Evolutionary conservation across 2,329 filamentous ascomycete genomes (phyloP).

Genomic region (Claviceps purpurea): DNA sequence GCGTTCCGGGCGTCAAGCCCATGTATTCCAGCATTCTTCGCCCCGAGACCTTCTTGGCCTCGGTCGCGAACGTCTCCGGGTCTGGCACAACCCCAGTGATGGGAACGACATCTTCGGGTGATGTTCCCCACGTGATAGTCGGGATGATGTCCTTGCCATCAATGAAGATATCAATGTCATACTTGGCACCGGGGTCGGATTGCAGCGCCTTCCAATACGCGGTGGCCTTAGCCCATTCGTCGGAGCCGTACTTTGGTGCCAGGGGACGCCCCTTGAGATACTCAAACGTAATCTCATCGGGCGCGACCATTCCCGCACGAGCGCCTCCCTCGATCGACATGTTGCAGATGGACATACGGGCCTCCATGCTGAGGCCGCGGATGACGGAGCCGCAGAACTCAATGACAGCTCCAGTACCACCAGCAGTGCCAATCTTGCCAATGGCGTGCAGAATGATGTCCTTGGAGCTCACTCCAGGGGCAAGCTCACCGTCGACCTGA

Average conservation of each 20-base stretch:
- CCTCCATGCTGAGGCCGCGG: slow-evolving; percentile 81
- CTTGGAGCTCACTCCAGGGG: slow-evolving; percentile 88
- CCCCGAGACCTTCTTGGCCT: slow-evolving; percentile 68
- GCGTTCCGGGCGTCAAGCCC: slow-evolving; percentile 75
- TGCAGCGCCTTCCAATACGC: slow-evolving; percentile 79
- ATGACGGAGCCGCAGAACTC: slow-evolving; percentile 97
- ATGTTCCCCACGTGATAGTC: slow-evolving; percentile 93
- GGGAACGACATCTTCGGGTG: slow-evolving; percentile 88
- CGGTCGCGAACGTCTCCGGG: slow-evolving; percentile 71
- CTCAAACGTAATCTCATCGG: slow-evolving; percentile 85
- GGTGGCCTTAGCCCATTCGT: slow-evolving; percentile 80
- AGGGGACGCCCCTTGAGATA: slow-evolving; percentile 87
- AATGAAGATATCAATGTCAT: slow-evolving; percentile 79
- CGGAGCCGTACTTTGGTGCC: slow-evolving; percentile 69
- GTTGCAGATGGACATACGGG: slow-evolving; percentile 98
- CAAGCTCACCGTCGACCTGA: slow-evolving; percentile 81
- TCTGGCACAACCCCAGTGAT: slow-evolving; percentile 86
- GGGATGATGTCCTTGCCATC: slow-evolving; percentile 87
- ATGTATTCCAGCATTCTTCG: slow-evolving; percentile 87
- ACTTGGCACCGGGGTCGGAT: slow-evolving; percentile 80
- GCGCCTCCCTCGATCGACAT: slow-evolving; percentile 98
- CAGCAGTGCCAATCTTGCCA: slow-evolving; percentile 85
- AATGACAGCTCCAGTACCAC: slow-evolving; percentile 87
- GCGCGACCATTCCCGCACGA: slow-evolving; percentile 90
- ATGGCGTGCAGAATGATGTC: slow-evolving; percentile 90